phyloP scores from a whole-genome alignment of 2,329 filamentous ascomycete genomes.

The Ophiostoma montium region DNA sequence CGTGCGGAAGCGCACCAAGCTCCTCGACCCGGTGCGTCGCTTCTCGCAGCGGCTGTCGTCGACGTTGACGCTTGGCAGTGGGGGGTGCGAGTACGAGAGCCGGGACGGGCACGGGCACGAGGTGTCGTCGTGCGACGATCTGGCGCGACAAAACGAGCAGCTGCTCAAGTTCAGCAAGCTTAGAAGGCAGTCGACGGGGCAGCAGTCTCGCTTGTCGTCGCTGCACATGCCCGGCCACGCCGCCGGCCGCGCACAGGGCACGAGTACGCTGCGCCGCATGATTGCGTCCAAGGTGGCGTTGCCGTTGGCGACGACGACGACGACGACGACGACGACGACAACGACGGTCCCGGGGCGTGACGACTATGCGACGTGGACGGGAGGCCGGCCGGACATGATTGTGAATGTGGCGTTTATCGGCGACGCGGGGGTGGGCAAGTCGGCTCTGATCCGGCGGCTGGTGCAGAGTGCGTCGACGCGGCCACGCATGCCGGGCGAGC shows the following conservation, averaged over 20 bases:
- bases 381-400: slow-evolving; percentile 12
- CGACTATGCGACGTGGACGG: slow-evolving; percentile 3
- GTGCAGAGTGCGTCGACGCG: slow-evolving; percentile 9
- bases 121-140: slow-evolving; percentile 10
- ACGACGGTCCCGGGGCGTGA: not conserved
- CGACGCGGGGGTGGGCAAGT: slow-evolving; percentile 13
- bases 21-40: slow-evolving; percentile 11
- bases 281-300: slow-evolving; percentile 2
- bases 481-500: slow-evolving; percentile 9
- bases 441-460: slow-evolving; percentile 12
- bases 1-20: slow-evolving; percentile 8
- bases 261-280: slow-evolving; percentile 8
- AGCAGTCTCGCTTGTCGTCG: slow-evolving; percentile 5
- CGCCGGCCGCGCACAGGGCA: slow-evolving; percentile 1
- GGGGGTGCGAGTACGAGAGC: not conserved
- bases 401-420: slow-evolving; percentile 14
- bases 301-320: too few species aligned
- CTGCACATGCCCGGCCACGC: slow-evolving; percentile 3
- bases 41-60: slow-evolving; percentile 12
- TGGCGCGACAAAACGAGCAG: slow-evolving; percentile 7
- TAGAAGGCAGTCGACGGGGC: not conserved
- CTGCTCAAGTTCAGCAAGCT: slow-evolving; percentile 5
- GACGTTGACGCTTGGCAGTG: slow-evolving; percentile 5
- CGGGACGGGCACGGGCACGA: not conserved
- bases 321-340: too few species aligned